Evolutionary conservation across 495 filamentous ascomycete species (phyloP), one percentile per base, ranked within the genome.

Genomic region (Mytilinidion resinicola): DNA sequence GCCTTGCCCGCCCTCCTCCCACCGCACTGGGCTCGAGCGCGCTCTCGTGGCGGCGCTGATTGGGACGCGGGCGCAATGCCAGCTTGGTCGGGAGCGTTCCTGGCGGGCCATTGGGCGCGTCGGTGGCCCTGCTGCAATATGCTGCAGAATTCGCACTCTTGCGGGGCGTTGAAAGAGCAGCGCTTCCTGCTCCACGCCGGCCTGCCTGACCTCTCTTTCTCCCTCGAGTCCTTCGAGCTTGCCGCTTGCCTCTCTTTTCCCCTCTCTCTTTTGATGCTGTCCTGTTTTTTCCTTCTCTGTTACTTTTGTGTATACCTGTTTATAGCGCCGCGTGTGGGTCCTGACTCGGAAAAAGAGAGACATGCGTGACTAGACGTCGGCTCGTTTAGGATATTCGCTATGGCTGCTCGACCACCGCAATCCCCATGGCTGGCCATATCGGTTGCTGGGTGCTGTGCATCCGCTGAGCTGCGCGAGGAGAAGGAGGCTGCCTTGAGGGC

Each of bases 401-500:
- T 60, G 57, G 51, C 51, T 42, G 56, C 53, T 48, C 43, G 63
- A 49, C 42, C 44, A 15, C 43, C 33, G 38, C 38, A 56, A 37
- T 53, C 48, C 46, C 55, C 54, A 67, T 67, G 65, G 65, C 61
- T 67, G 65, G 65, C 58, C 61, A 61, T 62, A 21, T 56, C 55
- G 21, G 60, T 63, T 49, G 25, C 25, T 30, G 65, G 65, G 54
- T 67, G 65, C 65, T 67, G 65, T 64, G 65, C 65, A 59, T 57
- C 65, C 58, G 25, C 42, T 20, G 41, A 61, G 33, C 51, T 58
- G 25, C 51, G 44, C 51, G 21, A 53, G 12, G 50, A 58, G 17
- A 53, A 62, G 38, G 53, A 33, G 49, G 55, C 41, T 37, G 42
- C 21, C 9, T 39, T 62, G 15, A 48, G 47, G 30, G 54, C 38